A percentile compares a stretch with the other conserved stretches of the same genome.
These are phyloP conservation scores for Coniochaeta sp. DNA, from an alignment of 2,329 filamentous ascomycete genomes.

Conservation along the genomic window DNA sequence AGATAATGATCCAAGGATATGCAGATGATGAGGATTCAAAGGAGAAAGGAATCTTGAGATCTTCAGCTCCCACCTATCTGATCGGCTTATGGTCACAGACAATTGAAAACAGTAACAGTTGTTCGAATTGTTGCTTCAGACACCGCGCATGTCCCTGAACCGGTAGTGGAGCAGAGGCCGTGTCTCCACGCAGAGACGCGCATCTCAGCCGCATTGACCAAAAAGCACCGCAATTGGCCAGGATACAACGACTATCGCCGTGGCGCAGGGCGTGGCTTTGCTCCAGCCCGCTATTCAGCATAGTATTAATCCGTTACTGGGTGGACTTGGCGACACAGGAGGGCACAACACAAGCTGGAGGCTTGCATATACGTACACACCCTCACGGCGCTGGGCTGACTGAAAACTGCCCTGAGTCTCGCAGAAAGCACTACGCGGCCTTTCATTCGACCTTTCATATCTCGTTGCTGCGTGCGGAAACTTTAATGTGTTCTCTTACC, in stretches of 20 bases:
- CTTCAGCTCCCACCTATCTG: too few relatives aligned
- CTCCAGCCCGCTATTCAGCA: background rate
- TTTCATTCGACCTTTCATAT: background rate
- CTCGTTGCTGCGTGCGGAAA: background rate
- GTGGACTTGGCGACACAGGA: background rate
- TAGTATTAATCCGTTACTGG: background rate
- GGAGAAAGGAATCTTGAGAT: too few relatives aligned
- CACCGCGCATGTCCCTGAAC: too few relatives aligned
- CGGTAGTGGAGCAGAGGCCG: too few relatives aligned
- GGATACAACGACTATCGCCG: background rate
- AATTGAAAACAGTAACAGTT: background rate
- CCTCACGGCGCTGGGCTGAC: background rate
- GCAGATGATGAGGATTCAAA: too few relatives aligned
- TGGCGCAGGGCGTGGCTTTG: constrained; percentile 1
- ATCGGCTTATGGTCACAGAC: background rate
- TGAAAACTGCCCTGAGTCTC: background rate
- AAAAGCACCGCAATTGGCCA: background rate
- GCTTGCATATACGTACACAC: background rate
- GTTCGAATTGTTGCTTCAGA: background rate
- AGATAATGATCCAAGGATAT: too few relatives aligned
- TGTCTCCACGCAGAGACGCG: background rate
- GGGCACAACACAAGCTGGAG: background rate
- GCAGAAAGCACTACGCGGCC: background rate
- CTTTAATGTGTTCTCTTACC: background rate
- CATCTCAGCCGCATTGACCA: background rate